Base-by-base conservation (phyloP, 1,284 basidiomycete species). In the Ustilago xerochloae region DNA sequence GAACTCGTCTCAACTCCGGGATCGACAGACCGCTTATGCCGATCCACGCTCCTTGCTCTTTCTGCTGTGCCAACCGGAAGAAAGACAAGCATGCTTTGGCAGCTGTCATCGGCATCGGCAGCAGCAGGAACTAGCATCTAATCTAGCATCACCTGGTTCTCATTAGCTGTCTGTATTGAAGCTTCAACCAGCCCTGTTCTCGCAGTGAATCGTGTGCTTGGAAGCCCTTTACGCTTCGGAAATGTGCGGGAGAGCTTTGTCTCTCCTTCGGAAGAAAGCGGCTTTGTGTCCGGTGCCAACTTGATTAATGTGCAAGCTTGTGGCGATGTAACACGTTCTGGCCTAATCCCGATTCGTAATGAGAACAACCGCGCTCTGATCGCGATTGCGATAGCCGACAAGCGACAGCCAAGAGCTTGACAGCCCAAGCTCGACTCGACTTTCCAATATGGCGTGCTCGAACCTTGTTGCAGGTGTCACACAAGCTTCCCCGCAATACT, bases 361-460 rank as follows among this genome's bases (percentile, higher is more conserved):
- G 6, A 39, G 24, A 1, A 5, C 2, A 6, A 0, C 16, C n/a
- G n/a, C n/a, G n/a, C n/a, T n/a, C n/a, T n/a, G n/a, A n/a, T n/a
- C n/a, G 28, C 22, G 48, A 39, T 57, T 1, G 7, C 30, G 50
- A 58, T 55, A 24, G 39, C 35, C 51, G 41, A 33, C 26, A n/a
- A 29, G 13, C 41, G 53, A 33, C 29, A 18, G 29, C 15, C 30
- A 18, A 43, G n/a, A 26, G 41, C 22, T 43, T 43, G 38, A 41
- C 18, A 10, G 39, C 63, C 35, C 52, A 59, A 50, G 36, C 48
- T 45, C 22, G 48, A 41, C 30, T 43, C 24, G 18, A 38, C 22
- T 6, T 16, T 32, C 28, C 35, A 24, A 6, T 36, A 67, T 67
- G 53, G 64, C 64, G 64, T 67, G 64, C 58, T 67, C 22, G 39